These are phyloP conservation scores for Talaromyces thailandensis DNA, from an alignment of 495 filamentous ascomycete species.

Conservation along the genomic window DNA sequence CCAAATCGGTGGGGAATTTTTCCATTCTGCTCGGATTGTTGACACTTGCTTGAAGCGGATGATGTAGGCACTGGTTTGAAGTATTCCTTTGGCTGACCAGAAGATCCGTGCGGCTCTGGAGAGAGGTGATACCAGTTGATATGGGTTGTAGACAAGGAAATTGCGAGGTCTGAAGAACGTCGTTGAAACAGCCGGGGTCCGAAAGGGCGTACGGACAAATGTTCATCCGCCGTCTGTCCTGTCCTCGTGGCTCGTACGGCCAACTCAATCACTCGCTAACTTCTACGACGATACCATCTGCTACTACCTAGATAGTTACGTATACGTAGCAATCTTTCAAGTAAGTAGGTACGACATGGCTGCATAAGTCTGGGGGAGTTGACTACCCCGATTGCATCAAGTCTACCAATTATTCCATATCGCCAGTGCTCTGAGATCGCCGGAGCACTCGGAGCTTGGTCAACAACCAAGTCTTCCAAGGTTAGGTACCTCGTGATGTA, in stretches of 20 bases:
- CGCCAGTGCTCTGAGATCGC: background rate
- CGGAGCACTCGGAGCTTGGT: background rate
- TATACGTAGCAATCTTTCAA: background rate
- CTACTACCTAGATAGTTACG: background rate
- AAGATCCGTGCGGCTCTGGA: background rate
- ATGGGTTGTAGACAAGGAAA: background rate
- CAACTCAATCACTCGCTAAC: background rate
- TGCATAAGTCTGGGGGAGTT: background rate
- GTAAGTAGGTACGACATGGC: background rate
- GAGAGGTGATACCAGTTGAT: background rate
- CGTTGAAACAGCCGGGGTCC: background rate
- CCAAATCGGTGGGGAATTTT: background rate
- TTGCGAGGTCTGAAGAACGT: background rate
- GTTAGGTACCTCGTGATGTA: background rate
- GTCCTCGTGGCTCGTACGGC: background rate
- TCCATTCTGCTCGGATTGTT: background rate
- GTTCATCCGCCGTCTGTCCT: background rate
- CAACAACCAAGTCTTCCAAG: background rate
- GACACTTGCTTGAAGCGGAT: background rate
- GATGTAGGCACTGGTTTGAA: background rate
- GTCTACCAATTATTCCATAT: background rate
- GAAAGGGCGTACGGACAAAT: background rate
- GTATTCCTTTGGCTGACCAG: background rate
- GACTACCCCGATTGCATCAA: background rate
- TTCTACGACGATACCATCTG: background rate